Evolutionary conservation across 768 basidiomycete genomes (phyloP), one percentile per base, ranked within the genome.

Genomic region (Favolaschia claudopus): DNA sequence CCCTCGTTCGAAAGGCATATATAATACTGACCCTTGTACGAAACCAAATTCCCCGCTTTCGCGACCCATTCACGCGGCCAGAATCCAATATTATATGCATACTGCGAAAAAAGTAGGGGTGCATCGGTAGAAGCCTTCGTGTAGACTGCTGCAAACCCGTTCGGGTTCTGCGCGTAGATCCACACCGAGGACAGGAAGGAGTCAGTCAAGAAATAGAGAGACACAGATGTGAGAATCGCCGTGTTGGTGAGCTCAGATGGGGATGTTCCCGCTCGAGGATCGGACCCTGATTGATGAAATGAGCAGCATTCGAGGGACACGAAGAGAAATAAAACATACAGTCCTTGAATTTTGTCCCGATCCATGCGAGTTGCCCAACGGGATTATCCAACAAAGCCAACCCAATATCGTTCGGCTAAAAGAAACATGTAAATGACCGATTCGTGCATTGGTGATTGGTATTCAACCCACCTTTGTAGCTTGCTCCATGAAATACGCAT

Each of bases 371-470:
- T 19, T 64, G 55, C 6, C 65, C 70, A 1, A 71, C 46, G 7
- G 70, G 69, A 20, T 52, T 66, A 49, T 69, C 67, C 34, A 54
- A 40, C 19, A 71, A 29, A 5, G 67, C 69, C 38, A 66, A 61
- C 19, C 70, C 70, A 20, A 71, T 57, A 29, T 69, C 64, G n/a
- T 60, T 59, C n/a, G 69, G 69, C 55, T 69, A 46, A 8, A n/a
- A 20, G 17, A 45, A 49, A n/a, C n/a, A n/a, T n/a, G n/a, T n/a
- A n/a, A n/a, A n/a, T n/a, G 17, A 34, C 29, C 31, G 43, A 60
- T 17, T 62, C 20, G 14, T 36, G 14, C 0, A n/a, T n/a, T n/a
- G 34, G 2, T 25, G 4, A 7, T 29, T 7, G 4, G 32, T 46
- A 37, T 25, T 28, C 17, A 15, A 43, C 40, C 2, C 24, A 52